Evolutionary conservation across 495 filamentous ascomycete species (phyloP), one percentile per base, ranked within the genome.

Genomic region (Daldinia concentrica): DNA sequence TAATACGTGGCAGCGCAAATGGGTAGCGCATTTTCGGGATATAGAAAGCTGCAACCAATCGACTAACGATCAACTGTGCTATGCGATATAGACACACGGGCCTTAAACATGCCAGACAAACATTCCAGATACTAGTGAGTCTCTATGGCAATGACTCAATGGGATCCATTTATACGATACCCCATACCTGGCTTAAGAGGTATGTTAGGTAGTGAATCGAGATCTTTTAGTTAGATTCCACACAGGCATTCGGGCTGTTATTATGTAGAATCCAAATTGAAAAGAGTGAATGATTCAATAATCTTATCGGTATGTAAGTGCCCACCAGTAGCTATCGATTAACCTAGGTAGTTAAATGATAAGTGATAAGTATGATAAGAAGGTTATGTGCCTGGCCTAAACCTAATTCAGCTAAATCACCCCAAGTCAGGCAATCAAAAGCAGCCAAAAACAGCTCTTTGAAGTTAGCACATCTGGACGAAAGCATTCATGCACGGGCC

Each of bases 1-100:
- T 26, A 65, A 61, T 71, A 71, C 68, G 68, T 71, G 68, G 68
- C 68, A 71, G n/a, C 48, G 62, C 48, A 51, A 64, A 77, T 52
- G 62, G 27, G 50, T 62, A 62, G 62, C 54, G n/a, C 43, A 64
- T 59, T 45, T 57, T 67, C 66, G 54, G 45, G 51, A 65, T 32
- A 36, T 45, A 37, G 30, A 32, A 58, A 22, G 58, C 36, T 30
- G 30, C 26, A 32, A 32, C 67, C 75, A 69, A 70, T 64, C 64
- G 50, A 29, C 26, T 30, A 6, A 8, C 9, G 24, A 29, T 29
- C 6, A 12, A 4, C 50, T 52, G 12, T 22, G 8, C 2, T 45
- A 19, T 22, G 41, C 41, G n/a, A 22, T 34, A 27, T 4, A 27
- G 26, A 27, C 1, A 48, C 19, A 48, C 8, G 19, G 43, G 17